These are phyloP conservation scores for Dalbergia oliveri DNA, from an alignment of 306 rosid genomes.

Conservation along the genomic window DNA sequence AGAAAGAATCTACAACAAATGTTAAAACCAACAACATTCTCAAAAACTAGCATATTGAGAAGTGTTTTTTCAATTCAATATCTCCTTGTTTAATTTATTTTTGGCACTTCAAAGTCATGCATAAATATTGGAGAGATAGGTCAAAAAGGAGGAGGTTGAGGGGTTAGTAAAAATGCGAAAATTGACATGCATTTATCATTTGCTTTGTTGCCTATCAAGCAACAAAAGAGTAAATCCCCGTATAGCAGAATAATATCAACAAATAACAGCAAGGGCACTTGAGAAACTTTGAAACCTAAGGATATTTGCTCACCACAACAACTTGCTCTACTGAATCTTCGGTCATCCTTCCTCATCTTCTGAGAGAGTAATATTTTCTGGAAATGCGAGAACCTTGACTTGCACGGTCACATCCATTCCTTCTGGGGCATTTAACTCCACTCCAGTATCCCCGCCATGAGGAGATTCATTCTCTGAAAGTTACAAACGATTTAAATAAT, in stretches of 20 bases:
- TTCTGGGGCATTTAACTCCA: conserved; percentile 45
- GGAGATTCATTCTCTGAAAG: conserved; percentile 37
- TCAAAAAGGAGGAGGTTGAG: too few relatives aligned
- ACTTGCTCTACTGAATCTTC: conserved; percentile 33
- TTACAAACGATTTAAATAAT: neutral
- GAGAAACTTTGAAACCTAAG: neutral
- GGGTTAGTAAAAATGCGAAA: neutral
- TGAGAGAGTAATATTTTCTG: conserved; percentile 24
- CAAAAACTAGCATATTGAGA: conserved; percentile 4
- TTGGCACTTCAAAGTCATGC: neutral
- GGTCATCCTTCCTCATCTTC: conserved; percentile 61
- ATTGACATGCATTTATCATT: too few relatives aligned
- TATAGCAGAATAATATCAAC: neutral
- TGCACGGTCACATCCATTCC: conserved; percentile 55
- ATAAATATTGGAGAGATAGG: neutral
- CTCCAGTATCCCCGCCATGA: conserved; percentile 32
- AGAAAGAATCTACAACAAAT: neutral
- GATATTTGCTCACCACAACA: conserved; percentile 48
- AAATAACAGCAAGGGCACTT: neutral
- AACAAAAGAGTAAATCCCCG: too few relatives aligned
- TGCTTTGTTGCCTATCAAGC: too few relatives aligned
- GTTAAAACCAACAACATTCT: neutral
- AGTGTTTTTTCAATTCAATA: neutral
- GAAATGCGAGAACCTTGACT: conserved; percentile 46
- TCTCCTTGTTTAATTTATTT: neutral